Conservation (phyloP, 2,329 filamentous ascomycete genomes). For the Fusarium armeniacum region DNA sequence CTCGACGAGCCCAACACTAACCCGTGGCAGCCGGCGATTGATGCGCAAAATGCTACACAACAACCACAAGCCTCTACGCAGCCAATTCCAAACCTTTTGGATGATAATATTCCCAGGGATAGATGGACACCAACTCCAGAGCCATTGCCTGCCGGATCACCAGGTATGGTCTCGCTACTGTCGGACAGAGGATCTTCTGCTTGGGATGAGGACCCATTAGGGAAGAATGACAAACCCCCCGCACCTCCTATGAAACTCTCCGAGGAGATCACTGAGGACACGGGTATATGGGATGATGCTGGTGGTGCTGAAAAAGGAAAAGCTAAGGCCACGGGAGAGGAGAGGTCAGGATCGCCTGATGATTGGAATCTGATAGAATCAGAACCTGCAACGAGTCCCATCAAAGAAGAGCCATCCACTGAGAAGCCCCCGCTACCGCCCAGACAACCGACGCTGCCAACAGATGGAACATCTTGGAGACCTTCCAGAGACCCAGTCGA, state of each 20-base stretch:
- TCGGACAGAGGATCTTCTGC: slow-evolving; percentile 57
- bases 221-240: slow-evolving; percentile 47
- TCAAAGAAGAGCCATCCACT: slow-evolving; percentile 24
- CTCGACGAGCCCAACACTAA: slow-evolving; percentile 59
- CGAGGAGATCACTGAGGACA: slow-evolving; percentile 57
- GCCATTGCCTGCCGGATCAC: slow-evolving; percentile 48
- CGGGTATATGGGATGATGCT: slow-evolving; percentile 66
- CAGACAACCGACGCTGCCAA: slow-evolving; percentile 45
- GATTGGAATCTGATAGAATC: slow-evolving; percentile 68
- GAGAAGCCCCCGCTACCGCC: slow-evolving; percentile 58
- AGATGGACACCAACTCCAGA: slow-evolving; percentile 52
- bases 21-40: slow-evolving; percentile 52
- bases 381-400: slow-evolving; percentile 51
- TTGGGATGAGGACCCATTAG: slow-evolving; percentile 57
- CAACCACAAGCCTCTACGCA: slow-evolving; percentile 12
- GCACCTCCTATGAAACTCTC: slow-evolving; percentile 48
- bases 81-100: slow-evolving; percentile 36
- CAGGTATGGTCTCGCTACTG: slow-evolving; percentile 55
- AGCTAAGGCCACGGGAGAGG: slow-evolving; percentile 50
- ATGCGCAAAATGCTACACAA: slow-evolving; percentile 40
- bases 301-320: slow-evolving; percentile 60
- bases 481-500: slow-evolving; percentile 60
- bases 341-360: slow-evolving; percentile 52
- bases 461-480: slow-evolving; percentile 52
- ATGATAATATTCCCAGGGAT: slow-evolving; percentile 49